A percentile compares a stretch with the other conserved stretches of the same genome.
These are phyloP conservation scores for Umbilicus rupestris DNA, from an alignment of 164 flowering plant genomes.

Conservation along the genomic window DNA sequence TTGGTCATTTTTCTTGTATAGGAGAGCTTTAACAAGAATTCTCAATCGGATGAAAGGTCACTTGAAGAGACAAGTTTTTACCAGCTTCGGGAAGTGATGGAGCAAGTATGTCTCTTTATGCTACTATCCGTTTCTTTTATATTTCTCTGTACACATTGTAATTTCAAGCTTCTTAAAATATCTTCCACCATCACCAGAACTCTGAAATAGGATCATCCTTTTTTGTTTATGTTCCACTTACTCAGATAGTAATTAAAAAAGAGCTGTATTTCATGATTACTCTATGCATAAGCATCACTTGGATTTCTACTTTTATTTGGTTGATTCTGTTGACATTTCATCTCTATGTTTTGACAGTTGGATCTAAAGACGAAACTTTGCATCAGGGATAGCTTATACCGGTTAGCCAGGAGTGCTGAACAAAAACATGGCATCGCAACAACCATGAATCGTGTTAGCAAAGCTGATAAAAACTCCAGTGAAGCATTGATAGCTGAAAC, in stretches of 20 bases:
- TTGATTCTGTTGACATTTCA: conserved; percentile 10
- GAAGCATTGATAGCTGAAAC: conserved; percentile 28
- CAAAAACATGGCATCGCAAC: conserved; percentile 45
- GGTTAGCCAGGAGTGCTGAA: conserved; percentile 80
- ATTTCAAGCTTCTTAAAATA: background rate
- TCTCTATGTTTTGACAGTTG: conserved; percentile 35
- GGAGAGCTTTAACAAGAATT: conserved; percentile 47
- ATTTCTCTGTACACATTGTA: background rate
- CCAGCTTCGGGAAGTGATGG: conserved; percentile 75
- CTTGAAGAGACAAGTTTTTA: conserved; percentile 61
- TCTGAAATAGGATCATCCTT: background rate
- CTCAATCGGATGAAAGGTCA: conserved; percentile 44
- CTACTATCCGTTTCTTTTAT: background rate
- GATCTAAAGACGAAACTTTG: conserved; percentile 43
- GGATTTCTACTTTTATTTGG: background rate
- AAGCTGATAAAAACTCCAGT: background rate
- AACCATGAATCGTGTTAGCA: conserved; percentile 10
- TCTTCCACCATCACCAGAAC: background rate
- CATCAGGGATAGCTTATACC: conserved; percentile 83
- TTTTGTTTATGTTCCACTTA: background rate
- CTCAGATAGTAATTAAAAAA: background rate
- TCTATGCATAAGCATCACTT: background rate
- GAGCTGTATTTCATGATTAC: background rate
- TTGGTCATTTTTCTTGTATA: conserved; percentile 41
- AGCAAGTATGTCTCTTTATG: conserved; percentile 43